Evolutionary conservation across 2,329 filamentous ascomycete genomes (phyloP), one percentile per base, ranked within the genome.

Genomic region (Fusarium nanum): DNA sequence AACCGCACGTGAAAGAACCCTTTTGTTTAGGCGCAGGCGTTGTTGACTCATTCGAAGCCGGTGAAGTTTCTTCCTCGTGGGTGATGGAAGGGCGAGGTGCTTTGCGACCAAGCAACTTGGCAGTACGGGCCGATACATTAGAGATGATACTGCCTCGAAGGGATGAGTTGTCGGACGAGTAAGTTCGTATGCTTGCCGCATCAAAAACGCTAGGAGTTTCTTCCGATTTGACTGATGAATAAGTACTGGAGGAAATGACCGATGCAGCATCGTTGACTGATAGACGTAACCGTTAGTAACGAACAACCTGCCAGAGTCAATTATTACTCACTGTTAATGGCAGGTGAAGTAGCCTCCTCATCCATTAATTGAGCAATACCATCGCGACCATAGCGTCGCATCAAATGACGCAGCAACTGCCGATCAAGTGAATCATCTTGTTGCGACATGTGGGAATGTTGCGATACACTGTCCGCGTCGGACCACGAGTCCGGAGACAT

Each of bases 81-180:
- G 71, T 73, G 22, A 70, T 68, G 3, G 73, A 73, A 18, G 74
- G 67, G 7, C 75, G 67, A 25, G 66, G 70, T 47, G 71, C 68
- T 56, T 70, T 78, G 49, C 80, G 74, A 23, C 77, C 73, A 40
- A 80, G 72, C 11, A 80, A 61, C 65, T 80, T 81, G 34, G 79
- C 78, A 13, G 78, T 79, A 53, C 78, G 75, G 18, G 77, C 76
- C 14, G 79, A 81, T n/a, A 82, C 76, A 62, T 80, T 81, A 41
- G 81, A 82, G 32, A 81, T 77, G 63, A 83, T 80, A 64, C 80
- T 82, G 45, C 79, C 78, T 18, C 79, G 78, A 20, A 78, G 77
- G 23, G 79, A 81, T 14, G 79, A 80, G 41, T 80, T 77, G 67
- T 83, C 81, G 55, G 81, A 82, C 28, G 81, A 82, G 50, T 78